Base-by-base conservation (phyloP, 2,329 filamentous ascomycete genomes). In the Colletotrichum graminicola region DNA sequence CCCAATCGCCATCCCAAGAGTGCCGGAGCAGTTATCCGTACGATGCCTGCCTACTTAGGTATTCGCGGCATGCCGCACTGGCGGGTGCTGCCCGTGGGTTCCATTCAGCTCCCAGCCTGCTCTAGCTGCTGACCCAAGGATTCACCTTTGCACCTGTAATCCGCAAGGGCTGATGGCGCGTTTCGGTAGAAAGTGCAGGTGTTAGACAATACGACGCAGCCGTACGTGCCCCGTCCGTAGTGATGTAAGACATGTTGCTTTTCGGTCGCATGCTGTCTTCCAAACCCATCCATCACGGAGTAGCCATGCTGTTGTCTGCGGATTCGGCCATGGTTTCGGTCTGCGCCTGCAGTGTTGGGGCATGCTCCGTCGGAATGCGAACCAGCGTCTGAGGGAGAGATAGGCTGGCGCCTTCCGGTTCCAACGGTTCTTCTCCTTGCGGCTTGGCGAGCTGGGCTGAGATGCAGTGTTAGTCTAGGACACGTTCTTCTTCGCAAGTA, bases 331-430 rank as follows among this genome's bases (percentile, higher is more conserved):
- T 84, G 5, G 82, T 86, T 49, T 90, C 88, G 18, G 88, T 84
- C 60, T 90, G 88, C 26, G 88, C 89, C 74, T 91, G 89, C 8
- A 92, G 79, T 32, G 88, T 83, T 34, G 90, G 89, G 16, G 90
- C 90, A 80, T 95, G 93, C 75, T 95, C 92, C 21, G 93, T 94
- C 1, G 94, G 94, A 75, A 96, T 95, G 74, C 94, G 90, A 45
- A 97, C 94, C 21, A 97, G 86, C 23, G 93, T 95, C 78, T 95
- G 92, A 1, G 94, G 94, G 51, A 96, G 84, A 51, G 88, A 82
- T 45, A 84, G 80, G 41, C 43, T 54, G 14, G 36, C 49, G 7
- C 68, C 64, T 52, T 56, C 56, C 10, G 60, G 23, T 2, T 80
- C 81, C 78, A 36, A 83, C 81, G 55, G 83, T 77, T 75, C 81